Evolutionary conservation across 345 rosid genomes (phyloP), one percentile per base, ranked within the genome.

Genomic region (Populus deltoides): DNA sequence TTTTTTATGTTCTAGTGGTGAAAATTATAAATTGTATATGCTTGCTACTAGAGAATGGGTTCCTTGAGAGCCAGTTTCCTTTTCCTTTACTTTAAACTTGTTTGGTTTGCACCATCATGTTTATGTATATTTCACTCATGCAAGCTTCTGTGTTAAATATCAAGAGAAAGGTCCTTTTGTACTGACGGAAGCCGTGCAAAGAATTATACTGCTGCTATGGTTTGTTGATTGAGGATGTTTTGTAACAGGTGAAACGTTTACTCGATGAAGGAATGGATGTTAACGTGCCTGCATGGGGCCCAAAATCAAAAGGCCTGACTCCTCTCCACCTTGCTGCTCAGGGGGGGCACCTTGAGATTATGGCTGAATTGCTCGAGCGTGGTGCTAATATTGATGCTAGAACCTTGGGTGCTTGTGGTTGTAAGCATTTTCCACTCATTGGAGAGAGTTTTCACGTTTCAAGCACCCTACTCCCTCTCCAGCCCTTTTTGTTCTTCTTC

Each of bases 301-400:
- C 95, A 43, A 96, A 93, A 89, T 89, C 97, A 16, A 90, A 91
- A 84, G 98, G 98, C 66, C 87, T 90, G 68, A 91, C 88, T 22
- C 91, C 99, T 16, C 99, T 96, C 76, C 98, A 96, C 88, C 99
- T 96, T 80, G 99, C 98, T 77, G 97, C 99, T 6, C 91, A 93
- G 88, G 97, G 97, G 76, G 99, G 99, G 43, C 94, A 96, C 73
- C 78, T 96, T 22, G 89, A 91, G 77, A 91, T 96, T 38, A 93
- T 96, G 94, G 99, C 93, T 86, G 89, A 88, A 80, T 84, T 96
- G 78, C 97, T 96, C 2, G 99, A 91, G 22, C 97, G 92, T 11
- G 99, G 99, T 47, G 97, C 97, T 57, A 85, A 96, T 78, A 96
- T 96, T 7, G 99, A 96, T 83, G 97, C 99, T 2, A 91, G 97